Evolutionary conservation across 2,329 filamentous ascomycete genomes (phyloP).

Genomic region (Gaeumannomyces sp.): DNA sequence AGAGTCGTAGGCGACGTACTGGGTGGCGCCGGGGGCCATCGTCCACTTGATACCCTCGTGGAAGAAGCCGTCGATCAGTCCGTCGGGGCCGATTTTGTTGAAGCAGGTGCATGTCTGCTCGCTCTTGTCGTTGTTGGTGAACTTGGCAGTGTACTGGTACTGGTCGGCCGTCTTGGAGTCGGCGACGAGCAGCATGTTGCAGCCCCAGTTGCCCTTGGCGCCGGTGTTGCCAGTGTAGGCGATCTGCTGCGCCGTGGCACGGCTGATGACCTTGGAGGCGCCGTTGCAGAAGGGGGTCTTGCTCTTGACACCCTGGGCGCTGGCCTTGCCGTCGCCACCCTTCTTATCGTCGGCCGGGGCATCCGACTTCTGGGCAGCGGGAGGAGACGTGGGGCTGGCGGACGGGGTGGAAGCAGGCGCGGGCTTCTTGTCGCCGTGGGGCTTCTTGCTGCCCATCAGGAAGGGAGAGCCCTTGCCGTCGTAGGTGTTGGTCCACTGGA

Average conservation of each 20-base stretch:
- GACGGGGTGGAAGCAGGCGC: slow-evolving; percentile 14
- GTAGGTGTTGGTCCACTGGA: slow-evolving; percentile 20
- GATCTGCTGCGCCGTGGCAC: slow-evolving; percentile 40
- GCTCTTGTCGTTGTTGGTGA: slow-evolving; percentile 27
- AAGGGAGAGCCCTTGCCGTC: slow-evolving; percentile 18
- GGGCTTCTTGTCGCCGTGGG: slow-evolving; percentile 12
- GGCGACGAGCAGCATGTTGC: slow-evolving; percentile 43
- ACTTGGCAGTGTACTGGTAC: slow-evolving; percentile 39
- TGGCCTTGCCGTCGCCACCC: slow-evolving; percentile 60
- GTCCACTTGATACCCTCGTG: slow-evolving; percentile 35
- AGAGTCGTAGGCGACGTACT: slow-evolving; percentile 37
- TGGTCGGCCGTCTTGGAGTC: slow-evolving; percentile 25
- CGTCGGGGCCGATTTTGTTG: slow-evolving; percentile 46
- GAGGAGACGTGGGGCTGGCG: slow-evolving; percentile 56
- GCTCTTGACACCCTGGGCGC: slow-evolving; percentile 36
- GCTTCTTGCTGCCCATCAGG: slow-evolving; percentile 22
- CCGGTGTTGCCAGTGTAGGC: slow-evolving; percentile 43
- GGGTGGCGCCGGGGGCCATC: slow-evolving; percentile 29
- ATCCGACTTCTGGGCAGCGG: slow-evolving; percentile 65
- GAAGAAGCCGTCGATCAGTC: slow-evolving; percentile 43
- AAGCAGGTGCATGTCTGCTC: slow-evolving; percentile 35
- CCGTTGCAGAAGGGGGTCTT: slow-evolving; percentile 25
- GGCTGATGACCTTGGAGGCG: slow-evolving; percentile 21
- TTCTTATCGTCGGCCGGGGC: background rate
- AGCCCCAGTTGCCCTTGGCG: slow-evolving; percentile 34